phyloP scores from a whole-genome alignment of 441 rosid species.

The Breynia disticha region DNA sequence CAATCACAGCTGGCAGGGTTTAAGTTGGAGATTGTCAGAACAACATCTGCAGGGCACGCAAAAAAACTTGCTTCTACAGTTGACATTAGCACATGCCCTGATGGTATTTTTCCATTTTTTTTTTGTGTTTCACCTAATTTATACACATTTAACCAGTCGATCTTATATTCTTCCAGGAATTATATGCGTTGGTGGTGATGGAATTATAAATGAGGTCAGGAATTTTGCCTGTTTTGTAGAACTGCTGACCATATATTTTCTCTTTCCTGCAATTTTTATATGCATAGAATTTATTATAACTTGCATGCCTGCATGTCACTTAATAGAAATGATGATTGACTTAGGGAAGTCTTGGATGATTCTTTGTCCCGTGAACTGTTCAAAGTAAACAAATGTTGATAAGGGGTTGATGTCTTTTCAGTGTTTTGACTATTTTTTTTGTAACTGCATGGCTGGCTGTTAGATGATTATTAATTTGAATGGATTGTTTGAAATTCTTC shows the following conservation, averaged over 20 bases:
- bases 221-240: conserved; percentile 7
- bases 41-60: conserved; percentile 91
- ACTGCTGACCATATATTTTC: conserved; percentile 4
- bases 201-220: conserved; percentile 90
- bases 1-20: conserved; percentile 87
- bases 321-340: too few species aligned
- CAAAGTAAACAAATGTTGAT: too few species aligned
- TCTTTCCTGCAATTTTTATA: conserved; percentile 3
- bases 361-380: too few species aligned
- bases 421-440: too few species aligned
- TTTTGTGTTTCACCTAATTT: conserved; percentile 1
- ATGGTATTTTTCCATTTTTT: conserved; percentile 45
- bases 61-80: conserved; percentile 72
- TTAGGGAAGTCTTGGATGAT: too few species aligned
- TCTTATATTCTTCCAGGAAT: conserved; percentile 51
- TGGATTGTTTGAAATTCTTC: too few species aligned
- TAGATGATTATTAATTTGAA: too few species aligned
- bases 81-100: conserved; percentile 81
- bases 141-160: conserved; percentile 7
- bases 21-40: conserved; percentile 84
- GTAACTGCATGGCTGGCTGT: too few species aligned
- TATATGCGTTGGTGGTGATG: conserved; percentile 95
- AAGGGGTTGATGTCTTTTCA: too few species aligned
- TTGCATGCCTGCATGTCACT: too few species aligned
- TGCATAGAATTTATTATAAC: background rate